Percentiles rank a stretch among this genome's conserved stretches.
Conservation (phyloP, 306 rosid genomes). For the Carpinus fangiana region DNA sequence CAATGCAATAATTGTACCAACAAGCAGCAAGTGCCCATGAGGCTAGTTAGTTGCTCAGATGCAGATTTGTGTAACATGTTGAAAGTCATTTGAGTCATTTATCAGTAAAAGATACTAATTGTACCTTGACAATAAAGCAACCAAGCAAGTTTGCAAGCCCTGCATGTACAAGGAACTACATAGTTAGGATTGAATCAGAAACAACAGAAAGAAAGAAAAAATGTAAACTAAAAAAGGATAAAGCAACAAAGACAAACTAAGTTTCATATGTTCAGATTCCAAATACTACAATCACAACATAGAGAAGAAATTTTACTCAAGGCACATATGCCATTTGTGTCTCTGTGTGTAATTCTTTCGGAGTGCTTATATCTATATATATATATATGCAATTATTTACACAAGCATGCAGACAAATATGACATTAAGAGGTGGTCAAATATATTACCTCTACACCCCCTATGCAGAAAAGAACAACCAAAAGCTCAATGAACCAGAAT, state of each 20-base stretch:
- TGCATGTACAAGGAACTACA: constrained; percentile 43
- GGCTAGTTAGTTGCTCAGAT: constrained; percentile 10
- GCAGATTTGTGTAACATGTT: constrained; percentile 10
- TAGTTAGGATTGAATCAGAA: constrained; percentile 29
- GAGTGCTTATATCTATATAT: constrained; percentile 4
- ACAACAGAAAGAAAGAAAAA: constrained; percentile 5
- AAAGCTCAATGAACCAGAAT: constrained; percentile 71
- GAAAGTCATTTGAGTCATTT: constrained; percentile 3
- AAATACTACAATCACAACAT: constrained; percentile 15
- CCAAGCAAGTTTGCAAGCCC: constrained; percentile 97
- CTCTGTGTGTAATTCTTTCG: not conserved
- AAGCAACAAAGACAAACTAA: constrained; percentile 16
- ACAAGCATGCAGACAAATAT: constrained; percentile 7
- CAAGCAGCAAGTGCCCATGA: constrained; percentile 2
- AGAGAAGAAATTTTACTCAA: constrained; percentile 3
- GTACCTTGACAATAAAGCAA: constrained; percentile 78
- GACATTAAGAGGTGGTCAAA: constrained; percentile 13
- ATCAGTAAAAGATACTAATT: constrained; percentile 19
- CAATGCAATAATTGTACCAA: constrained; percentile 8
- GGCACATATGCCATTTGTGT: constrained; percentile 2
- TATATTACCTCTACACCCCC: constrained; percentile 85
- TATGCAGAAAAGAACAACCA: constrained; percentile 94
- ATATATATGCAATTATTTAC: constrained; percentile 17
- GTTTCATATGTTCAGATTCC: constrained; percentile 12
- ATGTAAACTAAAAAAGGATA: not conserved